Evolutionary conservation across 805 yeast genomes (phyloP).

Genomic region (Yarrowia hollandica): DNA sequence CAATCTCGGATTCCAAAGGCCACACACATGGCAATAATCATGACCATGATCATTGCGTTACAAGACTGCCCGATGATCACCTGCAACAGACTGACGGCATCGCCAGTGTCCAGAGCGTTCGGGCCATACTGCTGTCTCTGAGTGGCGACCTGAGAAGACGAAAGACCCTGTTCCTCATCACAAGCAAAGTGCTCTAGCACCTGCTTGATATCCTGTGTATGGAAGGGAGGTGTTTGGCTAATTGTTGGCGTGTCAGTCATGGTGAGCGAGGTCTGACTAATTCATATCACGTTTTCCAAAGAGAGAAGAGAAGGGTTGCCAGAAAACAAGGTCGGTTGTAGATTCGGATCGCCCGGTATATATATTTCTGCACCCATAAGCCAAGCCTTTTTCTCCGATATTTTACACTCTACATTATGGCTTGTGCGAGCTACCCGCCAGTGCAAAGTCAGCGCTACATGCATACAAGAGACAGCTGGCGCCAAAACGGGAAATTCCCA

Average conservation of each 20-base stretch:
- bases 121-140: slow-evolving; percentile 48
- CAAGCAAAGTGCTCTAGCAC: slow-evolving; percentile 16
- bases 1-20: slow-evolving; percentile 74
- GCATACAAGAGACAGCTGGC: slow-evolving; percentile 9
- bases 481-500: slow-evolving; percentile 5
- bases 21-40: slow-evolving; percentile 68
- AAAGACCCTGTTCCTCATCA: slow-evolving; percentile 1
- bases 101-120: slow-evolving; percentile 62
- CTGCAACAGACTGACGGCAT: slow-evolving; percentile 52
- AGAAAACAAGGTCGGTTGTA: too few species aligned
- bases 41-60: slow-evolving; percentile 77
- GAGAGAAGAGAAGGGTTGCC: too few species aligned
- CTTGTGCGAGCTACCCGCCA: background rate
- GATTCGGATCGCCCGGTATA: too few species aligned
- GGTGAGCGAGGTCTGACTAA: background rate
- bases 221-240: background rate
- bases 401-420: slow-evolving; percentile 11
- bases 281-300: too few species aligned
- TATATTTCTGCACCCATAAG: slow-evolving; percentile 3
- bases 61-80: slow-evolving; percentile 67
- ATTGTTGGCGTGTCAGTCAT: background rate
- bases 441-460: slow-evolving; percentile 10
- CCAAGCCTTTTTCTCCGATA: too few species aligned
- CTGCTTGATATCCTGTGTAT: background rate
- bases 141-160: slow-evolving; percentile 21